phyloP scores from a whole-genome alignment of 768 basidiomycete species.

The Hypholoma sublateritium region DNA sequence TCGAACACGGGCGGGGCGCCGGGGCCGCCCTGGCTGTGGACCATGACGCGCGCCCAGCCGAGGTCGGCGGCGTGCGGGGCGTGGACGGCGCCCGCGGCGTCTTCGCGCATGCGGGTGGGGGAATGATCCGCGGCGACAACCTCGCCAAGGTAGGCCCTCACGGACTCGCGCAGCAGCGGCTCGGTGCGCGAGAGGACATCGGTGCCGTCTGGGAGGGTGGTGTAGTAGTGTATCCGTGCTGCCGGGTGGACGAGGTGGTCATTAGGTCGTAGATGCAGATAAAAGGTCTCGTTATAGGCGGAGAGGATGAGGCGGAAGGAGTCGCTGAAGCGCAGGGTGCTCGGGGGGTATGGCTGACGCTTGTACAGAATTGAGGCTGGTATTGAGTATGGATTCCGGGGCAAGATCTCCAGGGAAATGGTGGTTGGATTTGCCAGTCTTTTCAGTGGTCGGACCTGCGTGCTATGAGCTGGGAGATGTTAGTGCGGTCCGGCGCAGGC shows the following conservation, averaged over 20 bases:
- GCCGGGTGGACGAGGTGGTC: conserved; percentile 77
- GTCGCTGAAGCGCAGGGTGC: conserved; percentile 63
- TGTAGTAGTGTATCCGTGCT: conserved; percentile 69
- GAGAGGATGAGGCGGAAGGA: conserved; percentile 68
- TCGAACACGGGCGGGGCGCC: conserved; percentile 63
- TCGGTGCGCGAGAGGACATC: conserved; percentile 51
- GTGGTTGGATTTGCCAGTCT: conserved; percentile 50
- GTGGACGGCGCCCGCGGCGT: conserved; percentile 53
- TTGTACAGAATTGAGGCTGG: conserved; percentile 17
- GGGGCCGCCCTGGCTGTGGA: conserved; percentile 61
- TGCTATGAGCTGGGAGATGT: conserved; percentile 41
- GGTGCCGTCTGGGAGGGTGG: conserved; percentile 47
- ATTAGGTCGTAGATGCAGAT: conserved; percentile 78
- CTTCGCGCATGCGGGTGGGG: conserved; percentile 56
- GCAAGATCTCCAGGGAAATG: conserved; percentile 55
- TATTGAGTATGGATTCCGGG: conserved; percentile 34
- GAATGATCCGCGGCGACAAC: conserved; percentile 63
- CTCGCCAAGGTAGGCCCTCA: conserved; percentile 74
- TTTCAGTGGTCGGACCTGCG: conserved; percentile 46
- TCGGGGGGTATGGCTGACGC: conserved; percentile 36
- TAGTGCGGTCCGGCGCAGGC: no score
- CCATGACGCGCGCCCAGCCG: conserved; percentile 80
- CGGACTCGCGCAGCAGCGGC: conserved; percentile 61
- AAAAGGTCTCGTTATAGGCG: conserved; percentile 63
- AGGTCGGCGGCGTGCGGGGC: conserved; percentile 46